Percentiles rank a stretch among this genome's conserved stretches.
These are phyloP conservation scores for Murraya koenigii DNA, from an alignment of 345 rosid genomes.

Conservation along the genomic window DNA sequence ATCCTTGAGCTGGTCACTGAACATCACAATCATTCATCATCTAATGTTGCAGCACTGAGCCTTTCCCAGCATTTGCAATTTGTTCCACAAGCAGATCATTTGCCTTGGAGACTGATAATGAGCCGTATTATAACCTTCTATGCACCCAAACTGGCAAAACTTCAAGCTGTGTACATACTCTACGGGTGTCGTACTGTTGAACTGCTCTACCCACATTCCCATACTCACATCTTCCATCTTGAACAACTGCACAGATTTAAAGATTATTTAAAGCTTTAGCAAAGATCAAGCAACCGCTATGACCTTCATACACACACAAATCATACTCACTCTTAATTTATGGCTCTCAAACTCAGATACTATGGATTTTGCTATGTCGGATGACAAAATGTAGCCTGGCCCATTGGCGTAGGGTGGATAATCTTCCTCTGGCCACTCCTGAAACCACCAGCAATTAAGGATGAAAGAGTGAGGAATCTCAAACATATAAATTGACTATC, in stretches of 20 bases:
- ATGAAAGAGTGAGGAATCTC: slow-evolving; percentile 7
- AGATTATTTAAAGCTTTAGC: background rate
- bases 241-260: slow-evolving; percentile 56
- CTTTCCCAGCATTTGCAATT: slow-evolving; percentile 44
- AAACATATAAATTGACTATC: slow-evolving; percentile 5
- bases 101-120: slow-evolving; percentile 97
- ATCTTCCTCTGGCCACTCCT: slow-evolving; percentile 99
- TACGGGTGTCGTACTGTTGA: slow-evolving; percentile 72
- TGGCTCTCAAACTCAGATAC: slow-evolving; percentile 77
- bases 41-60: slow-evolving; percentile 92
- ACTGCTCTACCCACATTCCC: slow-evolving; percentile 99
- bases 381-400: slow-evolving; percentile 81
- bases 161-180: slow-evolving; percentile 75
- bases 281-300: background rate
- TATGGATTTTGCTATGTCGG: slow-evolving; percentile 75
- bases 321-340: slow-evolving; percentile 56
- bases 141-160: slow-evolving; percentile 92
- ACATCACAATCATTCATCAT: slow-evolving; percentile 25
- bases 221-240: slow-evolving; percentile 99
- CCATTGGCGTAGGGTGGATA: slow-evolving; percentile 97
- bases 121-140: slow-evolving; percentile 79
- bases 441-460: slow-evolving; percentile 21
- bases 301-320: background rate
- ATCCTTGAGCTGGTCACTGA: background rate
- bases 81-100: slow-evolving; percentile 92